phyloP scores from a whole-genome alignment of 208 protist species.

The Trichomonas vaginalis region DNA sequence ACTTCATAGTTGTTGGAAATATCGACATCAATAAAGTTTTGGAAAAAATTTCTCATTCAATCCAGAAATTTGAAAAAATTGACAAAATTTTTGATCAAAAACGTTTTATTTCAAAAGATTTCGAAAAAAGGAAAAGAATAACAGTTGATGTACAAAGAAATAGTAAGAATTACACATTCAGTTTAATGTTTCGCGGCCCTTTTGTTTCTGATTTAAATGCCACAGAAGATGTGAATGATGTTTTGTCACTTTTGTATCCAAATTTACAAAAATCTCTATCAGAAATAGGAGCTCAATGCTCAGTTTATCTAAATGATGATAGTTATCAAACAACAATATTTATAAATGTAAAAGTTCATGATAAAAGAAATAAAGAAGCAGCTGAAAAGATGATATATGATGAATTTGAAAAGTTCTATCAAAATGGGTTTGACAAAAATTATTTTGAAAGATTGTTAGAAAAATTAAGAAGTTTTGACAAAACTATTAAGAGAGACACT shows the following conservation, averaged over 20 bases:
- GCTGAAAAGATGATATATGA: neutral
- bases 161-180: too few relatives aligned
- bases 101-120: neutral
- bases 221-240: neutral
- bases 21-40: neutral
- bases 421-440: neutral
- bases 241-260: too few relatives aligned
- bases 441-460: constrained; percentile 14
- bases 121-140: neutral
- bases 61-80: neutral
- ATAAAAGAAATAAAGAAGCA: neutral
- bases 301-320: neutral
- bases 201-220: neutral
- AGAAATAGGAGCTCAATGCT: neutral
- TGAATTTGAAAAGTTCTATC: neutral
- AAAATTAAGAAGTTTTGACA: neutral
- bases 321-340: neutral
- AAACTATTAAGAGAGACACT: neutral
- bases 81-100: neutral
- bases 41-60: neutral
- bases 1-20: constrained; percentile 10
- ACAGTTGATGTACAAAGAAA: neutral
- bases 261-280: neutral
- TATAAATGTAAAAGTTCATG: neutral
- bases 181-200: too few relatives aligned